A percentile compares a stretch with the other conserved stretches of the same genome.
These are phyloP conservation scores for Cytospora paraplurivora DNA, from an alignment of 2,329 filamentous ascomycete species.

Conservation along the genomic window DNA sequence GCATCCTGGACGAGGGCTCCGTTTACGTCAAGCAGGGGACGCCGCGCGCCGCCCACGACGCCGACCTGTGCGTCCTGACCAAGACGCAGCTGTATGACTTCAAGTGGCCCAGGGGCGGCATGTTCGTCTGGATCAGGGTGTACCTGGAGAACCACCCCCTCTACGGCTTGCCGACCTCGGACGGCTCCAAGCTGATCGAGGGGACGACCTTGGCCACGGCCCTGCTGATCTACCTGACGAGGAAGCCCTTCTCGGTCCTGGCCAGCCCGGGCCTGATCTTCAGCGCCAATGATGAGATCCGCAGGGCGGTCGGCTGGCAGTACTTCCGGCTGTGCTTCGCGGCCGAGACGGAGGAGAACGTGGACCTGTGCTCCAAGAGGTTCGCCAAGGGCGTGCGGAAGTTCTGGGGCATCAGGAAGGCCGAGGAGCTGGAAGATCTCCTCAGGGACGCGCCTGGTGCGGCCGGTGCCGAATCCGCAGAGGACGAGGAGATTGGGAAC, in stretches of 20 bases:
- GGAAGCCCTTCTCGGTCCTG: constrained; percentile 69
- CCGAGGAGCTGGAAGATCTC: constrained; percentile 65
- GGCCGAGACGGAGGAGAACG: constrained; percentile 71
- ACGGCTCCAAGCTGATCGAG: constrained; percentile 47
- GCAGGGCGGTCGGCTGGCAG: constrained; percentile 62
- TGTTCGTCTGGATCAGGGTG: constrained; percentile 86
- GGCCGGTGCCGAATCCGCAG: constrained; percentile 29
- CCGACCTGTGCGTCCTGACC: constrained; percentile 75
- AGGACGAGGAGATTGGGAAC: constrained; percentile 34
- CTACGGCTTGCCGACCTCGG: constrained; percentile 43
- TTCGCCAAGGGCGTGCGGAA: constrained; percentile 69
- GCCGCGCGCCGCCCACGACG: constrained; percentile 43
- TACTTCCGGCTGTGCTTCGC: constrained; percentile 84
- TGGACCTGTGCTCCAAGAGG: constrained; percentile 62
- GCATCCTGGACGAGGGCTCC: constrained; percentile 68
- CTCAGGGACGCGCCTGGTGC: constrained; percentile 41
- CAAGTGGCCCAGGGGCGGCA: constrained; percentile 79
- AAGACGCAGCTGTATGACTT: constrained; percentile 77
- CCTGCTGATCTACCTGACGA: constrained; percentile 71
- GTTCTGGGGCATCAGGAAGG: constrained; percentile 77
- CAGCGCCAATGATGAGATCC: constrained; percentile 63
- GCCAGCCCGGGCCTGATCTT: constrained; percentile 75
- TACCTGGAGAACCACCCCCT: constrained; percentile 75
- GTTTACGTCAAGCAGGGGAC: constrained; percentile 66
- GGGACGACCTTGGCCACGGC: constrained; percentile 61